Base-by-base conservation (phyloP, 805 yeast genomes). In the Kregervanrija pseudodelftensis region DNA sequence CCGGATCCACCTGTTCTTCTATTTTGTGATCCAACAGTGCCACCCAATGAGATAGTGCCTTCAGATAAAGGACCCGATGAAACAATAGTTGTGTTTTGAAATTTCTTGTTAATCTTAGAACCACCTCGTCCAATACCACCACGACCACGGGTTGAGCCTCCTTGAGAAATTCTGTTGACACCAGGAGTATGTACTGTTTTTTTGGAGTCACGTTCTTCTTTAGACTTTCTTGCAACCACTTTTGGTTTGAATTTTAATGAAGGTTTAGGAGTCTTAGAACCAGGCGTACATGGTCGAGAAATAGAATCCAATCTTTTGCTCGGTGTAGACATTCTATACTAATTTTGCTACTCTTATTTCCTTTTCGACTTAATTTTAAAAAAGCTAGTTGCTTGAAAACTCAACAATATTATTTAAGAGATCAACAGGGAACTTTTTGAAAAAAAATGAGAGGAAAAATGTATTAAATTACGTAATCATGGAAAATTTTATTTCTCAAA, bases 231-330 rank as follows among this genome's bases (percentile, higher is more conserved):
- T 0, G 89, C 89, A 37, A 90, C 95, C 2, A 73, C 82, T 62
- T 90, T 90, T 2, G 97, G 97, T 62, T 81, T 80, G 65, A 90
- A 90, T 62, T 83, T 82, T 48, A 84, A 66, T 2, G 78, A 70
- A 8, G 85, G 76, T 54, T 78, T 77, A 2, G 47, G 42, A 11
- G 37, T 38, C 8, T 48, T 38, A 4, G 51, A 44, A 2, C 46
- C 12, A 8, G 51, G 35, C 0, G 45, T 30, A 2, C 59, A 40
- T 13, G 63, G 57, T 12, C 68, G 60, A 0, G 69, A 60, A 3
- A 67, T 54, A 1, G 73, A 69, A 50, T 69, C 73, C 46, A 70
- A 52, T 42, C 74, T 49, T 37, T 58, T 54, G 33, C 50, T 48
- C 4, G 52, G 44, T 30, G 44, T 49, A 13, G 64, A 50, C 57